Percentiles rank a stretch among this genome's conserved stretches.
Conservation (phyloP, 1,139 yeast species). For the Yamadazyma atmosphaerica region DNA sequence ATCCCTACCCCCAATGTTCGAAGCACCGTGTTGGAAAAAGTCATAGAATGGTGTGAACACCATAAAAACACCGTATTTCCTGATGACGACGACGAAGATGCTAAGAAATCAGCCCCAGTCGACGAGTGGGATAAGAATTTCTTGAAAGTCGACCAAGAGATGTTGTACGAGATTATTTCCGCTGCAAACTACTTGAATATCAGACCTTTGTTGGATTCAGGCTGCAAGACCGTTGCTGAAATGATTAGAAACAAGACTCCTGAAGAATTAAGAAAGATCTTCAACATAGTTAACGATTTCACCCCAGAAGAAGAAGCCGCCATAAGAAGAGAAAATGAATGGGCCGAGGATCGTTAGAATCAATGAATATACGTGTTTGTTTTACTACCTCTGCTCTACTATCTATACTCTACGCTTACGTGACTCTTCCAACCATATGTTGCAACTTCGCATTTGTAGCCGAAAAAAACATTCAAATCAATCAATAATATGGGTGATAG, state of each 20-base stretch:
- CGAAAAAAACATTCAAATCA: not conserved
- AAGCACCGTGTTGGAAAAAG: conserved; percentile 83
- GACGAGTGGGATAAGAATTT: conserved; percentile 97
- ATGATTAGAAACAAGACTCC: conserved; percentile 97
- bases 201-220: conserved; percentile 88
- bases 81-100: conserved; percentile 73
- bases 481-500: too few relatives aligned
- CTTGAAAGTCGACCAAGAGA: conserved; percentile 95
- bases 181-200: conserved; percentile 97
- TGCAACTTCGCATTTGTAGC: not conserved
- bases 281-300: conserved; percentile 92
- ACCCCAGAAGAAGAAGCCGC: conserved; percentile 99
- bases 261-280: conserved; percentile 93
- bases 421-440: too few relatives aligned
- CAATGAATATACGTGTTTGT: not conserved
- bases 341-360: conserved; percentile 80
- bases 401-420: too few relatives aligned
- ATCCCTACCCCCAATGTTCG: conserved; percentile 92
- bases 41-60: conserved; percentile 96
- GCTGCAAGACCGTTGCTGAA: conserved; percentile 97
- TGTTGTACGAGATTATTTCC: conserved; percentile 93
- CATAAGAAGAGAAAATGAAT: conserved; percentile 93
- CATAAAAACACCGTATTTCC: conserved; percentile 84
- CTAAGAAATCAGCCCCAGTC: conserved; percentile 80
- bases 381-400: not conserved